Conservation (phyloP, 345 rosid species). For the Rhodamnia rubescens region DNA sequence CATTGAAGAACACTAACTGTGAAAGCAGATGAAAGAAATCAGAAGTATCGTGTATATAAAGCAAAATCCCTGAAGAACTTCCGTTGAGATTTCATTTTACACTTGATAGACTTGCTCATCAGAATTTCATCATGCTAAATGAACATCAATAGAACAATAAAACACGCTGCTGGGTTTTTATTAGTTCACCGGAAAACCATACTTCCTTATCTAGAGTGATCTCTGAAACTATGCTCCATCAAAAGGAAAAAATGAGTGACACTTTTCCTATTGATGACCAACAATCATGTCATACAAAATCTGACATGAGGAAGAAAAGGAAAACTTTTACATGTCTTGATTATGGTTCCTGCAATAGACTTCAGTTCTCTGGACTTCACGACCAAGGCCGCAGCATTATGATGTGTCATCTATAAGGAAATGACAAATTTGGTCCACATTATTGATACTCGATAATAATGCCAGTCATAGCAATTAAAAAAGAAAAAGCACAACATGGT, state of each 20-base stretch:
- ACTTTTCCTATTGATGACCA: background rate
- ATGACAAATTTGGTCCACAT: background rate
- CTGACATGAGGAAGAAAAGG: background rate
- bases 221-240: background rate
- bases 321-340: slow-evolving; percentile 62
- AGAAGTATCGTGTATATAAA: background rate
- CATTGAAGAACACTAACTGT: background rate
- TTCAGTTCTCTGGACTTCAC: slow-evolving; percentile 79
- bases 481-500: background rate
- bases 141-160: background rate
- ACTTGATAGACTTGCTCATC: background rate
- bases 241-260: background rate
- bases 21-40: background rate
- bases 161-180: background rate
- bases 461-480: background rate
- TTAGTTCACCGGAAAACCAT: background rate
- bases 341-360: slow-evolving; percentile 84
- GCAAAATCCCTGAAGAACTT: background rate
- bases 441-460: background rate
- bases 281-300: background rate
- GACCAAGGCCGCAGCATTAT: slow-evolving; percentile 89
- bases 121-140: background rate
- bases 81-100: background rate
- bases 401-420: slow-evolving; percentile 71
- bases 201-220: background rate